Conservation (phyloP, 1,284 basidiomycete genomes). For the Caloboletus inedulis region DNA sequence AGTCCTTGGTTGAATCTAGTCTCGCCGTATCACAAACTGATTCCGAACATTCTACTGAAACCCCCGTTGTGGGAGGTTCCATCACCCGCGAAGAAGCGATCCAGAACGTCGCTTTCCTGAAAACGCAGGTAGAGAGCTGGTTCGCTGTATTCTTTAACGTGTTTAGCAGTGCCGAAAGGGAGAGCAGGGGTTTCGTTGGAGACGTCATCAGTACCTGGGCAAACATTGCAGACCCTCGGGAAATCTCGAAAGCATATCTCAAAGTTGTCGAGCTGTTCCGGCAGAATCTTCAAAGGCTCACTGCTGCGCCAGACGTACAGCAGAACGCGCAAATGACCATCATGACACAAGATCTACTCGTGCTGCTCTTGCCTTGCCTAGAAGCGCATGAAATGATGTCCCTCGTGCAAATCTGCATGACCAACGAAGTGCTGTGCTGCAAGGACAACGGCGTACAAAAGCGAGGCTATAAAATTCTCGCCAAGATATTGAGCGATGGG, state of each 20-base stretch:
- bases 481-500: conserved; percentile 64
- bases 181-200: conserved; percentile 80
- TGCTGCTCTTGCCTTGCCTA: conserved; percentile 82
- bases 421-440: conserved; percentile 60
- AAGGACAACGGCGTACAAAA: conserved; percentile 92
- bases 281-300: conserved; percentile 55
- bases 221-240: conserved; percentile 71
- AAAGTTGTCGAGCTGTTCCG: conserved; percentile 81
- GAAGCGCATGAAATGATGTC: conserved; percentile 54
- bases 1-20: conserved; percentile 78
- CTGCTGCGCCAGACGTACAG: conserved; percentile 30
- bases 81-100: conserved; percentile 55
- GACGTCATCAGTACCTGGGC: conserved; percentile 89
- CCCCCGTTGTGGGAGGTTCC: conserved; percentile 15
- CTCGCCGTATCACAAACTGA: conserved; percentile 41
- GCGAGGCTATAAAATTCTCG: conserved; percentile 88
- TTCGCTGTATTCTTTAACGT: conserved; percentile 95
- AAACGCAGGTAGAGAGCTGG: conserved; percentile 85
- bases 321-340: conserved; percentile 44
- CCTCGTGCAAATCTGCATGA: conserved; percentile 64
- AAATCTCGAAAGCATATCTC: conserved; percentile 75
- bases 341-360: conserved; percentile 87
- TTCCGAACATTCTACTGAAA: conserved; percentile 32
- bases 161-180: conserved; percentile 80
- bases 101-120: conserved; percentile 73